phyloP scores from a whole-genome alignment of 1,284 basidiomycete genomes.

The Apiotrichum siamense region DNA sequence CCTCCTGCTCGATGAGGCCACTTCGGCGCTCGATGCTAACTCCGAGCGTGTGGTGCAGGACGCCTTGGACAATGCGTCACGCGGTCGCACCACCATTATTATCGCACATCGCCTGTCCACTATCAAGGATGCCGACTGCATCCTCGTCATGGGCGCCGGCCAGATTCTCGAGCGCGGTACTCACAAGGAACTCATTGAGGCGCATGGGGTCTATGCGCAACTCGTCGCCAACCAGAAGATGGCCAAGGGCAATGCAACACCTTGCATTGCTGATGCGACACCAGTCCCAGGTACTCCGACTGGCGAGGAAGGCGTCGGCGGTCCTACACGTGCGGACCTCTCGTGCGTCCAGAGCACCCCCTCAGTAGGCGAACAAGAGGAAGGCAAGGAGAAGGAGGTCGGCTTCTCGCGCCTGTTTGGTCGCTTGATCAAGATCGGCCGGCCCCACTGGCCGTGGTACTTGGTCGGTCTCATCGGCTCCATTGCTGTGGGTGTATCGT shows the following conservation, averaged over 20 bases:
- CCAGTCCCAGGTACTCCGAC: neutral
- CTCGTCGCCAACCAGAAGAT: conserved; percentile 40
- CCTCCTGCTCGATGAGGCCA: conserved; percentile 55
- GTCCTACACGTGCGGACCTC: neutral
- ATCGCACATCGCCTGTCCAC: conserved; percentile 51
- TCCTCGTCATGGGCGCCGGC: conserved; percentile 82
- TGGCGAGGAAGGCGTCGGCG: neutral
- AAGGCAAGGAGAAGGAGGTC: neutral
- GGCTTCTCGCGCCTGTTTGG: conserved; percentile 5
- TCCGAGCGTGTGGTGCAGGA: conserved; percentile 89
- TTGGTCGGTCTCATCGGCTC: conserved; percentile 33
- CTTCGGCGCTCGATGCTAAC: conserved; percentile 81
- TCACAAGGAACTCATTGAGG: conserved; percentile 55
- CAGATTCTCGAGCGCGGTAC: conserved; percentile 76
- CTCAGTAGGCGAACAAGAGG: neutral
- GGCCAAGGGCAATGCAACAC: conserved; percentile 14
- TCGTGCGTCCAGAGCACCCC: neutral
- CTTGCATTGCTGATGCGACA: neutral
- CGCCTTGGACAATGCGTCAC: conserved; percentile 84
- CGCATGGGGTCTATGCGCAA: conserved; percentile 50
- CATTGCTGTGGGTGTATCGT: conserved; percentile 61
- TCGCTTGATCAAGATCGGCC: conserved; percentile 28
- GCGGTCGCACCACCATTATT: conserved; percentile 52
- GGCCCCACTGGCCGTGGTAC: conserved; percentile 40
- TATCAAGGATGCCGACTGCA: conserved; percentile 55